These are phyloP conservation scores for Capsella rubella DNA, from an alignment of 441 rosid genomes.

Conservation along the genomic window DNA sequence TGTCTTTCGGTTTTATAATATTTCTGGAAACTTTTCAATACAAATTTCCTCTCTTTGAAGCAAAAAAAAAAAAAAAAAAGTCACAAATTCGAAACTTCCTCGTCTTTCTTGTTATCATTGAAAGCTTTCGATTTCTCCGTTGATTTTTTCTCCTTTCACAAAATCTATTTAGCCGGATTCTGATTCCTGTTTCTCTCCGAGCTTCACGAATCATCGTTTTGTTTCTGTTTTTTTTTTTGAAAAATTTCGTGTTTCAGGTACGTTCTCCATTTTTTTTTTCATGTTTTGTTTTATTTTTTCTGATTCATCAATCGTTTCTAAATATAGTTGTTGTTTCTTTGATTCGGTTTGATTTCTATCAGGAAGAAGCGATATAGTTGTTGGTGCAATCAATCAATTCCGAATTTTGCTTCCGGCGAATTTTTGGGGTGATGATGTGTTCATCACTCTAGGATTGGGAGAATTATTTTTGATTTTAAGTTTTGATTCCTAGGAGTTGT, in stretches of 20 bases:
- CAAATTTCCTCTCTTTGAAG: no score
- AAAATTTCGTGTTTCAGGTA: constrained; percentile 33
- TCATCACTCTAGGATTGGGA: constrained; percentile 50
- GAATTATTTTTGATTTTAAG: background rate
- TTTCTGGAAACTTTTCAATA: no score
- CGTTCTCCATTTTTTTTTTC: background rate
- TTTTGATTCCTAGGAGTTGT: constrained; percentile 15
- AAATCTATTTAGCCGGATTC: constrained; percentile 20
- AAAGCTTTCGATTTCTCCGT: constrained; percentile 18
- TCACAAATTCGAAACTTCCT: background rate
- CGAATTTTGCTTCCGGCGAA: constrained; percentile 49
- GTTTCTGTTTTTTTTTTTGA: background rate
- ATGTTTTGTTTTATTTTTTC: background rate
- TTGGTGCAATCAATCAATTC: constrained; percentile 36
- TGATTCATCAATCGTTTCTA: constrained; percentile 12
- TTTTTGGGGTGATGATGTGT: constrained; percentile 46
- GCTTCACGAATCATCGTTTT: background rate
- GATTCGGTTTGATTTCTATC: constrained; percentile 41
- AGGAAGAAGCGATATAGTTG: constrained; percentile 40
- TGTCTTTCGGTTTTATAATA: no score
- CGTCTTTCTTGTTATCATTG: constrained; percentile 1
- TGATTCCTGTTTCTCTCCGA: constrained; percentile 2
- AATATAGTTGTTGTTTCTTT: background rate
- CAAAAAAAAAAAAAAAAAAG: no score
- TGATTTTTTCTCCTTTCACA: background rate